Evolutionary conservation across 495 filamentous ascomycete species (phyloP), one percentile per base, ranked within the genome.

Genomic region (Apiosordaria backusii): DNA sequence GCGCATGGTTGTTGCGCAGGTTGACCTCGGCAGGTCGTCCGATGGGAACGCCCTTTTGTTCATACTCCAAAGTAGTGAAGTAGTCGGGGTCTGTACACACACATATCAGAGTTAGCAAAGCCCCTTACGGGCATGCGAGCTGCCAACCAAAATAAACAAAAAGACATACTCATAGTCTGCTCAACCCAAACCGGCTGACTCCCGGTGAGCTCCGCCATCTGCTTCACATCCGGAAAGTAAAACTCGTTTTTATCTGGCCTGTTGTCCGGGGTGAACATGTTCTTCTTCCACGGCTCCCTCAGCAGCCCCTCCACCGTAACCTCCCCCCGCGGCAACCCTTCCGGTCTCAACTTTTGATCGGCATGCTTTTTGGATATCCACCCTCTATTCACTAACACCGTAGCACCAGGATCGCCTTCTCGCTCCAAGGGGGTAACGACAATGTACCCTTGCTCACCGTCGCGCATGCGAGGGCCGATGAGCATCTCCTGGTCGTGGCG

Each of bases 401-500:
- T 88, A 0, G 77, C 78, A 13, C 69, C 72, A 21, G 61, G 66
- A 19, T 73, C 77, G 23, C 67, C 75, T 0, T 76, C 80, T 24
- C 95, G 81, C 76, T 97, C 92, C 18, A 99, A 81, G 15, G 95
- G 95, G 45, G 95, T 98, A 26, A 98, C 80, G 19, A 98, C 96
- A 63, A 92, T 81, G 79, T 86, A 99, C 0, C 95, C 95, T 72
- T 97, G 88, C 73, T 95, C 85, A 50, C 93, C 94, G 52, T 99
- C 93, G 53, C 85, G 85, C 77, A 97, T 87, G 21, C 95, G 88
- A 54, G 95, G 95, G 15, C 95, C 95, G 62, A 99, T 84, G 16
- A 99, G 82, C 93, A 98, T 98, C 79, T 99, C 95, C 75, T 90
- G 86, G 72, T 97, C 93, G 78, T 99, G 95, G 10, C 89, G 81